phyloP scores from a whole-genome alignment of 345 rosid genomes.

The Eucalyptus viminalis region DNA sequence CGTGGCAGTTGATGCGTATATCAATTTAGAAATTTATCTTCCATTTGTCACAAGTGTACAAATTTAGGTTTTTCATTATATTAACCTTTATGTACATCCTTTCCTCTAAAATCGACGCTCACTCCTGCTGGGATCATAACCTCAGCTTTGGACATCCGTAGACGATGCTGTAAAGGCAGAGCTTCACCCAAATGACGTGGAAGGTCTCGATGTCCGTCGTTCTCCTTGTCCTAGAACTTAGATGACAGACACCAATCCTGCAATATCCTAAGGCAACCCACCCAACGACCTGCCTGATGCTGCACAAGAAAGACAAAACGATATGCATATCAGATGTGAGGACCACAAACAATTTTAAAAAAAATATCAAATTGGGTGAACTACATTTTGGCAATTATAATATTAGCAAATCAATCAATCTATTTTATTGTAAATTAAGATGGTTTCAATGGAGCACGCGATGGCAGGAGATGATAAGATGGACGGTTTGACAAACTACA shows the following conservation, averaged over 20 bases:
- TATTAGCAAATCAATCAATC: neutral
- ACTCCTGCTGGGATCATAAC: neutral
- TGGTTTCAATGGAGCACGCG: neutral
- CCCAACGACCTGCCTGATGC: neutral
- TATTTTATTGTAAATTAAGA: neutral
- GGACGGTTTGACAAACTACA: neutral
- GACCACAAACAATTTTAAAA: neutral
- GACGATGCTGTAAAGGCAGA: neutral
- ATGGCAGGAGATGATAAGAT: neutral
- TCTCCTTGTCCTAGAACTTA: conserved; percentile 35
- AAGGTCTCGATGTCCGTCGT: neutral
- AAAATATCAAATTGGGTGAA: neutral
- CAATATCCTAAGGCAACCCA: conserved; percentile 70
- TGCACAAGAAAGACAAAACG: neutral
- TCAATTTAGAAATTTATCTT: too few relatives aligned
- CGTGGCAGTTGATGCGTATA: too few relatives aligned
- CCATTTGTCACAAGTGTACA: too few relatives aligned
- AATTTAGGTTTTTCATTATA: too few relatives aligned
- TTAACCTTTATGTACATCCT: neutral
- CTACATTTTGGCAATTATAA: neutral
- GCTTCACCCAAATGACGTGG: neutral
- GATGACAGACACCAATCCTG: conserved; percentile 72
- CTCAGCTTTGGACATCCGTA: neutral
- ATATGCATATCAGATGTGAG: neutral
- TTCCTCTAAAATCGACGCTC: neutral